Conservation (phyloP, 148 eudicot genomes). For the Nyssa sinensis region DNA sequence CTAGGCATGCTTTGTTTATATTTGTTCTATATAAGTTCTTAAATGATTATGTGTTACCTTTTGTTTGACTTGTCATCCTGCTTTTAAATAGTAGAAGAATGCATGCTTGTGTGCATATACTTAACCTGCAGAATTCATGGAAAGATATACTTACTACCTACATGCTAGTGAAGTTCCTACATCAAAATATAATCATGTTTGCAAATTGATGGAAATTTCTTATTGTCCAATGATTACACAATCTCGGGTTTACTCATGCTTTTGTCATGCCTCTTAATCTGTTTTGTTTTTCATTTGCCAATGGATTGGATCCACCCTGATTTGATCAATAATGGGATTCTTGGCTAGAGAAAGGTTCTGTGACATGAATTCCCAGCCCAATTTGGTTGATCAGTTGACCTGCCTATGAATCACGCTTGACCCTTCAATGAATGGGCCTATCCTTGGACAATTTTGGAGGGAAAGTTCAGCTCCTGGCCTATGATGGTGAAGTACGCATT, state of each 20-base stretch:
- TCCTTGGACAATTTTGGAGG: background rate
- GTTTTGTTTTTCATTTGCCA: no score
- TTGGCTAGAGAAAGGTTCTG: no score
- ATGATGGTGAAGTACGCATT: no score
- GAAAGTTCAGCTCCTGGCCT: no score
- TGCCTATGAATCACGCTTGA: background rate
- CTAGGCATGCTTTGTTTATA: background rate
- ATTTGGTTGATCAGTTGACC: no score
- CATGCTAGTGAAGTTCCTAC: background rate
- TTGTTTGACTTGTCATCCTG: background rate
- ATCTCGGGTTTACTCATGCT: background rate
- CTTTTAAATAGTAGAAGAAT: background rate
- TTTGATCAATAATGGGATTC: no score
- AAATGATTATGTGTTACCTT: background rate
- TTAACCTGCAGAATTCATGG: background rate
- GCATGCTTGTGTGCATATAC: background rate
- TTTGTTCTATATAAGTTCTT: background rate
- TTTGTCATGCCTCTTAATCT: background rate
- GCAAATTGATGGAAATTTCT: background rate
- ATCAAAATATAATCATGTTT: background rate
- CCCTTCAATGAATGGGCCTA: background rate
- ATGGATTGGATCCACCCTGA: no score
- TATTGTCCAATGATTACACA: background rate
- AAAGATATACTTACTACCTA: no score
- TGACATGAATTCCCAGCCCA: no score